Evolutionary conservation across 805 yeast species (phyloP), one percentile per base, ranked within the genome.

Genomic region (Brettanomyces custersianus): DNA sequence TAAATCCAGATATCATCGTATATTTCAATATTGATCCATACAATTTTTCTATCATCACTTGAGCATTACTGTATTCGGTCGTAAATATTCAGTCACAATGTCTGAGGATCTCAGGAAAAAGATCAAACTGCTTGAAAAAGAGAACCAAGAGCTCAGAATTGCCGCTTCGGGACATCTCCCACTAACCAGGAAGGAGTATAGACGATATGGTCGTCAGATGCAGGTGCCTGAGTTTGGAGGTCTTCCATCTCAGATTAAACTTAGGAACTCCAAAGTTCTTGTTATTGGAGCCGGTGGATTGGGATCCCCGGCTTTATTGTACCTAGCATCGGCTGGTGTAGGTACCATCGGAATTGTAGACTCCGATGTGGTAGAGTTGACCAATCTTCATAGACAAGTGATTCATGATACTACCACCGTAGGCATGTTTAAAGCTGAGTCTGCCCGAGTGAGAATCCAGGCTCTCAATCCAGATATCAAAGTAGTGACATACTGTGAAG

Each of bases 281-380:
- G 88, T 92, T 0, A 68, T 92, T 6, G 98, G 99, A 1, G 96
- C 96, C 1, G 99, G 98, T 9, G 99, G 99, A 0, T 65, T 92
- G 5, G 97, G 98, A 0, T 80, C 94, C 46, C 96, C 98, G 0
- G 94, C 94, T 0, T 56, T 90, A 33, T 66, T 83, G 29, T 92
- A 92, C 51, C 59, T 92, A 2, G 77, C 79, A 0, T 96, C 94
- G 0, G 81, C 95, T 0, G 98, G 99, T 4, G 62, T 90, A 4
- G 97, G 95, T 1, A 55, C 60, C 2, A 65, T 92, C 17, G 96
- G 96, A 3, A 81, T 92, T 12, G 80, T 87, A 2, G 99, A 92
- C 58, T 73, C 77, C 48, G 99, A 92, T 55, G 53, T 55, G 0
- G 96, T 92, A 1, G 96, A 90, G 45, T 57, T 61, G 0, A 83